A percentile compares a stretch with the other conserved stretches of the same genome.
phyloP scores from a whole-genome alignment of 2,329 filamentous ascomycete genomes.

The Tolypocladium sp. region DNA sequence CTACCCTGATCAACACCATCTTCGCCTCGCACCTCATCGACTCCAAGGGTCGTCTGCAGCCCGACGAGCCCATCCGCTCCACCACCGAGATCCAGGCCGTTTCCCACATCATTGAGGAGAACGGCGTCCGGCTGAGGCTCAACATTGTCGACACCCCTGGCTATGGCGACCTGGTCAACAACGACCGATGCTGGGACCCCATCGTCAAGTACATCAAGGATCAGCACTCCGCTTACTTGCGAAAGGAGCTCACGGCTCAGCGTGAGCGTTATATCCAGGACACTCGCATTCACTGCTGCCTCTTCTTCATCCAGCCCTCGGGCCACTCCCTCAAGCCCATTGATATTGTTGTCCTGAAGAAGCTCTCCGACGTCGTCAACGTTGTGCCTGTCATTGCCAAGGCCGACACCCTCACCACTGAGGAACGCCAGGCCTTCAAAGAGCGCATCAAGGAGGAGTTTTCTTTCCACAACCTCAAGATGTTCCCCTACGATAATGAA shows the following conservation, averaged over 20 bases:
- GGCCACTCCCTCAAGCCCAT: constrained; percentile 98
- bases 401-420: constrained; percentile 88
- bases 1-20: constrained; percentile 99
- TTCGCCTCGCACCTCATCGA: constrained; percentile 99
- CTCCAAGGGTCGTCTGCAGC: constrained; percentile 89
- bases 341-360: constrained; percentile 99
- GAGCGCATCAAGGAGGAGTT: constrained; percentile 99
- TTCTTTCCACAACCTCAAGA: constrained; percentile 98
- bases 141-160: constrained; percentile 99
- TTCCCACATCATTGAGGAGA: constrained; percentile 99
- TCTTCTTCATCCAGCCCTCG: constrained; percentile 99
- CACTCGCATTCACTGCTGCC: constrained; percentile 97
- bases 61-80: constrained; percentile 85
- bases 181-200: constrained; percentile 99
- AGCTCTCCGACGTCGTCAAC: constrained; percentile 98
- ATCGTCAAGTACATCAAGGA: constrained; percentile 99
- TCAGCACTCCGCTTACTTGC: constrained; percentile 97
- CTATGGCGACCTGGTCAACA: constrained; percentile 98
- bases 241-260: constrained; percentile 98
- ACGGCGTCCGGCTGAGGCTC: constrained; percentile 89
- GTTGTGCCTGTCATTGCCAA: constrained; percentile 98
- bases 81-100: constrained; percentile 98
- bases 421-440: constrained; percentile 96
- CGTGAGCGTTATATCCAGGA: constrained; percentile 99
- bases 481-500: constrained; percentile 99